Percentiles rank a stretch among this genome's conserved stretches.
These are phyloP conservation scores for Mycena maculata DNA, from an alignment of 768 basidiomycete genomes.

Conservation along the genomic window DNA sequence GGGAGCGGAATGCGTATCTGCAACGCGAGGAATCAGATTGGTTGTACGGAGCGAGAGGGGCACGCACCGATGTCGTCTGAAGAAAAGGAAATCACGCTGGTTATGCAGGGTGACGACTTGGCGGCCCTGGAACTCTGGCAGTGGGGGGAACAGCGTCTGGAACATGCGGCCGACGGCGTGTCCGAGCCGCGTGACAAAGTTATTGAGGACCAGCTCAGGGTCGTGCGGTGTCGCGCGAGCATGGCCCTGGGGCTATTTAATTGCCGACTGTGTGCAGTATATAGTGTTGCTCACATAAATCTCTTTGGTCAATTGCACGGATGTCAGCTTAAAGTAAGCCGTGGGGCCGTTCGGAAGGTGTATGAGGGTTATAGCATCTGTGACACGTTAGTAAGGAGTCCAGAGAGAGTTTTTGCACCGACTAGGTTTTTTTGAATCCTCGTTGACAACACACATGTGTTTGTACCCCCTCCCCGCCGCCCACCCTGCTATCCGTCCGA, in stretches of 20 bases:
- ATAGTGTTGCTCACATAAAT: conserved; percentile 74
- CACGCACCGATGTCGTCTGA: conserved; percentile 89
- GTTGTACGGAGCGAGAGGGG: neutral
- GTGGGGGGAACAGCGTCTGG: conserved; percentile 94
- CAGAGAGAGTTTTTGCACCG: conserved; percentile 46
- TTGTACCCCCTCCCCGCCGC: conserved; percentile 89
- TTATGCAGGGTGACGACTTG: conserved; percentile 98
- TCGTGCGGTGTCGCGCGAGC: conserved; percentile 92
- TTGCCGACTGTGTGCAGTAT: neutral
- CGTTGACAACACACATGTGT: conserved; percentile 93
- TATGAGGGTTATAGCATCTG: conserved; percentile 93
- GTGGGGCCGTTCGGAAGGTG: conserved; percentile 94
- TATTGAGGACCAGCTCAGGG: conserved; percentile 95
- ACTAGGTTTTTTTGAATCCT: conserved; percentile 96
- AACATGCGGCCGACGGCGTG: conserved; percentile 95
- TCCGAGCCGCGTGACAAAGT: conserved; percentile 93
- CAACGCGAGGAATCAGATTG: neutral
- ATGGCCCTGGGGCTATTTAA: conserved; percentile 73
- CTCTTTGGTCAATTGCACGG: conserved; percentile 84
- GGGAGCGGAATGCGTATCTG: conserved; percentile 92
- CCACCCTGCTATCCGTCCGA: conserved; percentile 94
- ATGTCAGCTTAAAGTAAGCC: conserved; percentile 94
- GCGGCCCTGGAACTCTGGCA: conserved; percentile 94
- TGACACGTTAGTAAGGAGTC: conserved; percentile 14
- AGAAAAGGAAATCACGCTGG: conserved; percentile 97